Conservation (phyloP, 2,329 filamentous ascomycete species). For the Aspergillus ochraceus region DNA sequence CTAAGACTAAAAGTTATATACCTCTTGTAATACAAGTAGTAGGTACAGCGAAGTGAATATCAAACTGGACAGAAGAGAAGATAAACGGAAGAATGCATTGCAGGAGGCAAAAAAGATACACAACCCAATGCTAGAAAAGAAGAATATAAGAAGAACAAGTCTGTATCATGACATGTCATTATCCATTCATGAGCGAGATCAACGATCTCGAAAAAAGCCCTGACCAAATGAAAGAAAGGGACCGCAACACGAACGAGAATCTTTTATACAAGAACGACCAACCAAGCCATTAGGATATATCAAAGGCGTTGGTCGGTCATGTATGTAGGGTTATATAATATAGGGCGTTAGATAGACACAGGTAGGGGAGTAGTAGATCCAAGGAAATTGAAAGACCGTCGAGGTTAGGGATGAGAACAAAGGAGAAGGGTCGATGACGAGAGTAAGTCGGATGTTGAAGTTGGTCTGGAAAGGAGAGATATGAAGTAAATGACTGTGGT, state of each 20-base stretch:
- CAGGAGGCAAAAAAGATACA: neutral
- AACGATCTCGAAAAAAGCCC: conserved; percentile 1
- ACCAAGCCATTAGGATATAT: neutral
- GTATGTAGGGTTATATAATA: conserved; percentile 11
- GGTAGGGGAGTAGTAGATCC: neutral
- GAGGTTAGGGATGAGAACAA: conserved; percentile 8
- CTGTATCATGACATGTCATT: conserved; percentile 22
- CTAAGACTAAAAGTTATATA: conserved; percentile 12
- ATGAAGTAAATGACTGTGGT: neutral
- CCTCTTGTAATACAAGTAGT: conserved; percentile 4
- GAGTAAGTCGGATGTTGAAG: conserved; percentile 2
- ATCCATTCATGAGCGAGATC: conserved; percentile 16
- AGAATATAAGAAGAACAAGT: neutral
- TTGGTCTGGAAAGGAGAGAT: neutral
- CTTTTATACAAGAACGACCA: neutral
- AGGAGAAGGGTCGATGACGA: conserved; percentile 9
- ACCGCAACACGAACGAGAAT: neutral
- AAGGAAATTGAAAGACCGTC: conserved; percentile 11
- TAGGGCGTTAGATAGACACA: neutral
- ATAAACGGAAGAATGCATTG: neutral
- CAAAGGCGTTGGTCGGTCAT: conserved; percentile 1
- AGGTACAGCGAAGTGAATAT: conserved; percentile 11
- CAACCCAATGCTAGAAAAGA: conserved; percentile 2
- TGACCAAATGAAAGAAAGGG: neutral
- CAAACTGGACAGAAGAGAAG: conserved; percentile 4